These are phyloP conservation scores for Astrephomene gubernaculifera DNA, from an alignment of 139 green algal genomes.

Conservation along the genomic window DNA sequence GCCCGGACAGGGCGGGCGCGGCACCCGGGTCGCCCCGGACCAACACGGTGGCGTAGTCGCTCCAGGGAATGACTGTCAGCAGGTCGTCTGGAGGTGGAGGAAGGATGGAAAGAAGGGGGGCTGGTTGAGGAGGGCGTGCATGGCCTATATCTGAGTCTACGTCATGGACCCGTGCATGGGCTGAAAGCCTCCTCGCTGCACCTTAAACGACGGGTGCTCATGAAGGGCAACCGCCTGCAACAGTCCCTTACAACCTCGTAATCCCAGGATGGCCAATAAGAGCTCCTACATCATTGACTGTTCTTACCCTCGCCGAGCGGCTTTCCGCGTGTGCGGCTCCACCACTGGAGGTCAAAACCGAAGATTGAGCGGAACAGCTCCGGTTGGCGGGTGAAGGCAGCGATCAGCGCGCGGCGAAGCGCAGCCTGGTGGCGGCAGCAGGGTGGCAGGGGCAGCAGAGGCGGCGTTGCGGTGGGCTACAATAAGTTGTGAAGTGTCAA, in stretches of 20 bases:
- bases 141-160: no score
- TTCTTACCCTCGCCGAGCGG: background rate
- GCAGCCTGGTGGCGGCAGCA: background rate
- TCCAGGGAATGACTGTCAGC: background rate
- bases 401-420: background rate
- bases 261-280: no score
- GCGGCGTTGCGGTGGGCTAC: no score
- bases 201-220: no score
- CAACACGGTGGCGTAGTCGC: background rate
- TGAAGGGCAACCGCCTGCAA: no score
- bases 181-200: no score
- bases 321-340: background rate
- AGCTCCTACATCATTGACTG: no score
- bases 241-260: no score
- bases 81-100: slow-evolving; percentile 22
- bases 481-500: no score
- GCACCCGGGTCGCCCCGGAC: background rate
- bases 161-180: no score
- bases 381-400: background rate
- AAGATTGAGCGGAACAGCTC: slow-evolving; percentile 1
- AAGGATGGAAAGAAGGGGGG: no score
- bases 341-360: slow-evolving; percentile 26
- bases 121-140: no score
- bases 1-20: background rate
- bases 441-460: background rate